A percentile compares a stretch with the other conserved stretches of the same genome.
Evolutionary conservation across 495 filamentous ascomycete species (phyloP).

Genomic region (Haplographium delicatum): DNA sequence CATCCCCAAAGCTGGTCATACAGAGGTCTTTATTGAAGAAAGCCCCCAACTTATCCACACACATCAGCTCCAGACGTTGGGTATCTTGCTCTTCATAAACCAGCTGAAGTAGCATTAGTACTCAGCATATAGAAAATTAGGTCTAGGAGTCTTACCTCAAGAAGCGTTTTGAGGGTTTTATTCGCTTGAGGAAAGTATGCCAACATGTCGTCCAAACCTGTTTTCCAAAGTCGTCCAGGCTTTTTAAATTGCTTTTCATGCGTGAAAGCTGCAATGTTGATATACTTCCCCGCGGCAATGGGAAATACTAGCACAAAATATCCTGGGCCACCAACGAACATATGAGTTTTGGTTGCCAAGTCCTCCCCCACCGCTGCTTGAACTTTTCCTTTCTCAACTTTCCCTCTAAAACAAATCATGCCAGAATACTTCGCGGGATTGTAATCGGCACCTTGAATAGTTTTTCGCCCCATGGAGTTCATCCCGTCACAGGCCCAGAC

Average conservation of each 20-base stretch:
- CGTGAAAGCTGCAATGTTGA: not conserved
- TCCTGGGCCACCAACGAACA: not conserved
- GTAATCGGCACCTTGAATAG: not conserved
- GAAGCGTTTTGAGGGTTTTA: not conserved
- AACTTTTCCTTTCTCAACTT: too few species aligned
- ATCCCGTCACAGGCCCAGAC: not conserved
- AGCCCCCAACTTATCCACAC: not conserved
- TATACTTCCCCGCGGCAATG: too few species aligned
- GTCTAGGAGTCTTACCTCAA: not conserved
- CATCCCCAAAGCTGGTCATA: not conserved
- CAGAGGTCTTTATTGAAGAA: not conserved
- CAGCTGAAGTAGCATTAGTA: not conserved
- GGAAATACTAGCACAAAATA: not conserved
- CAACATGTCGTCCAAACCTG: not conserved
- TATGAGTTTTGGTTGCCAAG: not conserved
- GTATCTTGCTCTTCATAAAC: not conserved
- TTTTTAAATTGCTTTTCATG: not conserved
- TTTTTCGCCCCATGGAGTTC: not conserved
- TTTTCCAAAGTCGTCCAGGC: not conserved
- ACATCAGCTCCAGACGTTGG: not conserved
- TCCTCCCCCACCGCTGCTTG: not conserved
- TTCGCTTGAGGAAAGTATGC: not conserved
- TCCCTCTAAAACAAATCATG: too few species aligned
- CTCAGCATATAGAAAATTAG: not conserved
- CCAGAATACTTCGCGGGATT: not conserved